A percentile compares a stretch with the other conserved stretches of the same genome.
Conservation (phyloP, 78 protist species). For the Isochrysis galbana region DNA sequence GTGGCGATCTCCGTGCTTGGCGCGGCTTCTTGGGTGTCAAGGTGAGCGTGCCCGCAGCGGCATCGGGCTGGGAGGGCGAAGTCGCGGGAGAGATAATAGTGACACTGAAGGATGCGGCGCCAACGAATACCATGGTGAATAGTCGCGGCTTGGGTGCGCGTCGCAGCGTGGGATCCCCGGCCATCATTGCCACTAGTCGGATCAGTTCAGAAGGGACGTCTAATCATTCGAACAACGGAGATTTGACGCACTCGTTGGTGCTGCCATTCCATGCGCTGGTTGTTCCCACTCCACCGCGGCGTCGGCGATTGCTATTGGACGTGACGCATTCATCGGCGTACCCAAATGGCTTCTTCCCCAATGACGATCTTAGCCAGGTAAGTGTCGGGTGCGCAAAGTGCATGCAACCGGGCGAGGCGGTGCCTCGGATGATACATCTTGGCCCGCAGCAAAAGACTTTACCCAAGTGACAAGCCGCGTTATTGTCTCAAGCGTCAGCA, state of each 20-base stretch:
- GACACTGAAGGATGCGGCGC: not conserved
- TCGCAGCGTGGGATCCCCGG: too few relatives aligned
- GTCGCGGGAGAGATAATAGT: not conserved
- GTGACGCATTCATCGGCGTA: conserved; percentile 80
- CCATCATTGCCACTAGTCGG: too few relatives aligned
- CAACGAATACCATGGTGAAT: not conserved
- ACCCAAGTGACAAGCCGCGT: too few relatives aligned
- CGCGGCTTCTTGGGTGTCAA: not conserved
- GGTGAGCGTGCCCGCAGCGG: not conserved
- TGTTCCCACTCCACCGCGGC: not conserved
- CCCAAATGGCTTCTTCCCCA: conserved; percentile 89
- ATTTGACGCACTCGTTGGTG: not conserved
- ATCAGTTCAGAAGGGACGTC: too few relatives aligned
- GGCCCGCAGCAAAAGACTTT: too few relatives aligned
- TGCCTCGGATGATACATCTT: too few relatives aligned
- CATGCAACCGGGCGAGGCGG: too few relatives aligned
- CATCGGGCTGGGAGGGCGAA: not conserved
- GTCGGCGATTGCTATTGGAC: conserved; percentile 62
- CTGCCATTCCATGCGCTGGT: not conserved
- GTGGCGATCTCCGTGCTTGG: not conserved
- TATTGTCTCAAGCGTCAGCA: too few relatives aligned
- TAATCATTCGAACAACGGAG: too few relatives aligned
- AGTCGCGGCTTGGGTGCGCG: too few relatives aligned
- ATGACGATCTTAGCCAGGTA: conserved; percentile 69
- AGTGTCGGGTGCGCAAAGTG: too few relatives aligned